Evolutionary conservation across 257 asterid genomes (phyloP).

Genomic region (Agastache rugosa): DNA sequence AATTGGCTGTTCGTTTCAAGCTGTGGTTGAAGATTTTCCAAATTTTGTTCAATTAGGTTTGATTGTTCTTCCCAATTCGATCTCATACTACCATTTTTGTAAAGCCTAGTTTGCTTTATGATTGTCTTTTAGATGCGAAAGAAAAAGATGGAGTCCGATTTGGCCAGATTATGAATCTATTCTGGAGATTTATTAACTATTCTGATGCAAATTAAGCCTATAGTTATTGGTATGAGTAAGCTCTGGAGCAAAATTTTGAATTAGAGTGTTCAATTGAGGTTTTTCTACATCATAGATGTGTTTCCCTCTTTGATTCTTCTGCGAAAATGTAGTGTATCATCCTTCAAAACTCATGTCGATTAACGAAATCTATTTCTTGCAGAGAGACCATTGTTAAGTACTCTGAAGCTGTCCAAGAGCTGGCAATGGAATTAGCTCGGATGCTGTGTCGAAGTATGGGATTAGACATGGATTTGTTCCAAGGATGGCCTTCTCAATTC

Average conservation of each 20-base stretch:
- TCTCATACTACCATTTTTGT: background rate
- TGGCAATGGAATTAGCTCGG: constrained; percentile 44
- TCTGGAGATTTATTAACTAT: background rate
- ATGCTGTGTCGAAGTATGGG: constrained; percentile 48
- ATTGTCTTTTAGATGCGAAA: background rate
- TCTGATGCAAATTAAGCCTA: background rate
- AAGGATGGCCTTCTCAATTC: constrained; percentile 49
- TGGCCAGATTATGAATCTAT: background rate
- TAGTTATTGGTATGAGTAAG: background rate
- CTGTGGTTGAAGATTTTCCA: background rate
- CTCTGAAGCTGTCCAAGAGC: constrained; percentile 47
- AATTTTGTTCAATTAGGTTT: no score
- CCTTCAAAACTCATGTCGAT: background rate
- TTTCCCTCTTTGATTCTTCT: background rate
- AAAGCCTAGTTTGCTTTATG: background rate
- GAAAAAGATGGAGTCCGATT: background rate
- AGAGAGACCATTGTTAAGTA: constrained; percentile 53
- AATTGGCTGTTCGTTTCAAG: background rate
- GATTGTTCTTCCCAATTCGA: background rate
- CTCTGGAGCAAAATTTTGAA: background rate
- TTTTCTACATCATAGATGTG: background rate
- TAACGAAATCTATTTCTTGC: background rate
- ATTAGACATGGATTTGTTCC: constrained; percentile 37
- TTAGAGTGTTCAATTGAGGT: background rate
- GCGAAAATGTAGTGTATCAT: background rate